phyloP scores from a whole-genome alignment of 1,284 basidiomycete genomes.

The Peniophora sp. region DNA sequence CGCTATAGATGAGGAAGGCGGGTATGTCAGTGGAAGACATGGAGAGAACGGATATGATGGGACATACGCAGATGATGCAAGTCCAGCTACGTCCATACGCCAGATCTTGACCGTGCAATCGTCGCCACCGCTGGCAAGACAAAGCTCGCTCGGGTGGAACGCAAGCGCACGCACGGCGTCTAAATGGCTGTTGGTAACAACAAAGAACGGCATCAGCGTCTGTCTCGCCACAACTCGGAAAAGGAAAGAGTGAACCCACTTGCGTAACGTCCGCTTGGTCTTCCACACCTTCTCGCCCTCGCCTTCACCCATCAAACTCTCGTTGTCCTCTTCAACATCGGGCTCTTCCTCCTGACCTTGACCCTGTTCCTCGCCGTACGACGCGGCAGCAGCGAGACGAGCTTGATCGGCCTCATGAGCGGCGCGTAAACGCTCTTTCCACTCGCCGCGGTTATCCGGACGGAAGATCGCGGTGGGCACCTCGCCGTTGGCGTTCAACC shows the following conservation, averaged over 20 bases:
- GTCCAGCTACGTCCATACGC: conserved; percentile 70
- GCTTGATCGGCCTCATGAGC: conserved; percentile 46
- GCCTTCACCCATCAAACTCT: conserved; percentile 54
- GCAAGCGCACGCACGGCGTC: conserved; percentile 88
- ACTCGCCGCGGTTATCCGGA: conserved; percentile 75
- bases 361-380: conserved; percentile 41
- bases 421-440: conserved; percentile 68
- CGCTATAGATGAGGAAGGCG: conserved; percentile 29
- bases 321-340: conserved; percentile 41
- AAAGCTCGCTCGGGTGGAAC: conserved; percentile 79
- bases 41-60: conserved; percentile 5
- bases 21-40: conserved; percentile 7
- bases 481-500: neutral
- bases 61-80: conserved; percentile 67
- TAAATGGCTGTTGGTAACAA: conserved; percentile 62
- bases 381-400: conserved; percentile 14
- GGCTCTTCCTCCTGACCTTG: conserved; percentile 38
- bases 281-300: conserved; percentile 77
- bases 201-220: conserved; percentile 8
- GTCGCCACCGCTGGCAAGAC: conserved; percentile 87
- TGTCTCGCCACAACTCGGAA: conserved; percentile 3
- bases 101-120: conserved; percentile 96
- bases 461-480: conserved; percentile 79
- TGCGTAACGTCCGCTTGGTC: conserved; percentile 76
- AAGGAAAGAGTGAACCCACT: conserved; percentile 47